Evolutionary conservation across 1,139 yeast genomes (phyloP), one percentile per base, ranked within the genome.

Genomic region (Yamadazyma friedrichii): DNA sequence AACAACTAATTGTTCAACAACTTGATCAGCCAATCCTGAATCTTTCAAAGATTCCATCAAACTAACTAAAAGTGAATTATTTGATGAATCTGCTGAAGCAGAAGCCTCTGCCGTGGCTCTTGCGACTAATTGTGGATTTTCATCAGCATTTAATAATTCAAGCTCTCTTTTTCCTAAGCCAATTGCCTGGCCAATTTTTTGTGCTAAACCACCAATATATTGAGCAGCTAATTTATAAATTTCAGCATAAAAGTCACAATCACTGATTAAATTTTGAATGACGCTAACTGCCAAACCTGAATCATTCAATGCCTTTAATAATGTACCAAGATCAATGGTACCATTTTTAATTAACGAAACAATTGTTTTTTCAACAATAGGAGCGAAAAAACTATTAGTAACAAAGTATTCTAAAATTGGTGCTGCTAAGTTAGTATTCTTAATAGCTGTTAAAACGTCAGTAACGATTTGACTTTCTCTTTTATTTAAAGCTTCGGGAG

Each of bases 11-110:
- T 66, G 56, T 42, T 62, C 54, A 39, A 71, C 74, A 43, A 71
- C 75, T 38, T 62, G 64, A 33, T 60, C 49, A 38, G 74, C 76
- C 55, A 71, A 69, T 39, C 76, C 76, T 25, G 76, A 70, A 43
- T 61, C 48, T 55, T 69, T 70, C 54, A 71, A 68, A 2, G 77
- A 70, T 52, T 70, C 74, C 70, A 71, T 62, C 54, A 71, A 66
- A 43, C 63, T 58, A 39, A 67, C 58, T 43, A 69, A 55, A 39
- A 67, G 52, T 48, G 47, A 27, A 15, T 40, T 44, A 32, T 25
- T 34, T 9, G 38, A 43, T 27, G 45, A 42, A 31, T 34, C 38
- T 11, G 25, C 35, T 13, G 37, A 13, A 25, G 20, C 13, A n/a
- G 30, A n/a, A 13, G 42, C 13, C n/a, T 6, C n/a, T 15, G 31